These are phyloP conservation scores for Loxodes magnus DNA, from an alignment of 73 alveolate genomes.

Conservation along the genomic window DNA sequence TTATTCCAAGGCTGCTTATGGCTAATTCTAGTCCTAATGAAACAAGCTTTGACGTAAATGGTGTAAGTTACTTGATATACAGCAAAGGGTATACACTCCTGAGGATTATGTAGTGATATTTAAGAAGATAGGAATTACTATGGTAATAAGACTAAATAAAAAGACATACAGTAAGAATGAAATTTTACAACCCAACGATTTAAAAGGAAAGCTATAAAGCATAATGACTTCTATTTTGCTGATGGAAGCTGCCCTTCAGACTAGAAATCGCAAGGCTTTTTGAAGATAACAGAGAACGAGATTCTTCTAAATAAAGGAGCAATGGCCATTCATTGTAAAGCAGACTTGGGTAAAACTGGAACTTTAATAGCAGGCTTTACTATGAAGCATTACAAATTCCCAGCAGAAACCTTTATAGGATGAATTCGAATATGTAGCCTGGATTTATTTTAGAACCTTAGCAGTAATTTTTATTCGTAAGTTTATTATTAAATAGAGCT, in stretches of 20 bases:
- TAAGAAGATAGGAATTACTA: constrained; percentile 60
- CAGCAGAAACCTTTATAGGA: constrained; percentile 78
- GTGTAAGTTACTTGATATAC: constrained; percentile 13
- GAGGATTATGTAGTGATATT: constrained; percentile 85
- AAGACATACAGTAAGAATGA: no score
- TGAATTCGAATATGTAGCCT: constrained; percentile 75
- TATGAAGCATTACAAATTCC: constrained; percentile 72
- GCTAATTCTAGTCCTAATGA: constrained; percentile 86
- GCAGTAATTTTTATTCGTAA: constrained; percentile 34
- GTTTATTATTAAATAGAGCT: no score
- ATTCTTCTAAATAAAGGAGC: constrained; percentile 61
- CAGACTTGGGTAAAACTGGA: constrained; percentile 97
- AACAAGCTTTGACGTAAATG: constrained; percentile 36
- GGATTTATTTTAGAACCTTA: constrained; percentile 79
- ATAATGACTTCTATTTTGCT: constrained; percentile 71
- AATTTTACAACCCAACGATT: constrained; percentile 55
- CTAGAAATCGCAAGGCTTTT: no score
- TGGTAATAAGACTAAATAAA: constrained; percentile 76
- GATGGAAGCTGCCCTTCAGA: no score
- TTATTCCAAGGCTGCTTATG: constrained; percentile 76
- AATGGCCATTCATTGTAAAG: constrained; percentile 94
- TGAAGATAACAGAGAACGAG: constrained; percentile 73
- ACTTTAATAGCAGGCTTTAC: constrained; percentile 72
- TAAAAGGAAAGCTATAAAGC: constrained; percentile 52
- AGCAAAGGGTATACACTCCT: constrained; percentile 53